A percentile compares a stretch with the other conserved stretches of the same genome.
phyloP scores from a whole-genome alignment of 2,329 filamentous ascomycete species.

The Podosphaera xanthii region DNA sequence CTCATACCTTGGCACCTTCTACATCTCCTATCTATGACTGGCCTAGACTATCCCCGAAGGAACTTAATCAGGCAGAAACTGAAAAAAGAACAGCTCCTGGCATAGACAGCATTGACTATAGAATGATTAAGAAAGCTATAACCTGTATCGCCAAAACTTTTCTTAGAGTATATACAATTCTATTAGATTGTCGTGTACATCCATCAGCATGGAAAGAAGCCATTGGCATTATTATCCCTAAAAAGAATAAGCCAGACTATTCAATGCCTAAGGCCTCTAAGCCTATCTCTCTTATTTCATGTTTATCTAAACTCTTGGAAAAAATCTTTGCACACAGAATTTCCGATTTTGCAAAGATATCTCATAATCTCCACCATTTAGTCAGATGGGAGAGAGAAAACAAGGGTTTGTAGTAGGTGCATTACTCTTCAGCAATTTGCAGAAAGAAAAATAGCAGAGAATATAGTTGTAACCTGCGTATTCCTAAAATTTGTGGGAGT shows the following conservation, averaged over 20 bases:
- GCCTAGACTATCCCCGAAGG: background rate
- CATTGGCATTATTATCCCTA: background rate
- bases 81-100: background rate
- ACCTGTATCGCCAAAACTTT: background rate
- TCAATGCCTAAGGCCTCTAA: background rate
- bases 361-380: background rate
- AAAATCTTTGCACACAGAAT: background rate
- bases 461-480: background rate
- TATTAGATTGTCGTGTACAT: background rate
- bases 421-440: background rate
- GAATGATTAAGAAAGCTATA: background rate
- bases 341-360: background rate
- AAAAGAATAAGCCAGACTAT: background rate
- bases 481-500: background rate
- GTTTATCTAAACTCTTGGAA: background rate
- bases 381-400: background rate
- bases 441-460: background rate
- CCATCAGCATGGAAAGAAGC: background rate
- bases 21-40: no score
- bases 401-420: background rate
- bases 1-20: background rate
- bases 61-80: background rate
- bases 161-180: background rate
- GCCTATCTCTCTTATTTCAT: background rate
- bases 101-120: background rate